Evolutionary conservation across 257 asterid genomes (phyloP), one percentile per base, ranked within the genome.

Genomic region (Solanum appendiculatum): DNA sequence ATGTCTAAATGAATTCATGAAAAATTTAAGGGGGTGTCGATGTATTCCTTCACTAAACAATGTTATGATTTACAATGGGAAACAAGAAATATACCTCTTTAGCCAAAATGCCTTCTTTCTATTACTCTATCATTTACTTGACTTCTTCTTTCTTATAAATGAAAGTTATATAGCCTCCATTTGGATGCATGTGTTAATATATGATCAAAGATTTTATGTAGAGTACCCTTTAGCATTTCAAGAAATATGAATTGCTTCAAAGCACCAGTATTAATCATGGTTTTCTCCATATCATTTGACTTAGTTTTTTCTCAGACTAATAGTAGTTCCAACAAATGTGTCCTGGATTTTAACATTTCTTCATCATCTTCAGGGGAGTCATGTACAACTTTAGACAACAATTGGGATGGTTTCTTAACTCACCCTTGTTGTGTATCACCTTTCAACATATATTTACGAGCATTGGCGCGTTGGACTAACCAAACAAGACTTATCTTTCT

Each of bases 351-450:
- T 9, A 37, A 36, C 66, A 84, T 54, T 12, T 91, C 91, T 7
- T 90, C 92, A 54, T 44, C 90, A 78, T 80, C 90, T 15, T 80
- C 68, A 82, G 90, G 87, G 88, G 91, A 87, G 18, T 44, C 83
- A 39, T 27, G 93, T 46, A 69, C 51, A 34, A 42, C 68, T 37
- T 18, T 46, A 11, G 88, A 72, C 46, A 91, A 89, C 16, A 86
- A 86, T 85, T 95, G 96, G 95, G 93, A 86, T 83, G 97, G 94
- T 81, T 94, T 94, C 81, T 58, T 92, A 74, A 86, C 14, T 46
- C 91, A 42, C 34, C 82, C 46, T 5, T 91, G 89, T 86, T 94
- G 96, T 69, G 90, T 78, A 39, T 13, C 1, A 44, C 74, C 91
- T 1, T 90, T 93, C 29, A 88, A 73, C 37, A 86, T 73, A 84